Evolutionary conservation across 2,329 filamentous ascomycete genomes (phyloP), one percentile per base, ranked within the genome.

Genomic region (Neonectria punicea): DNA sequence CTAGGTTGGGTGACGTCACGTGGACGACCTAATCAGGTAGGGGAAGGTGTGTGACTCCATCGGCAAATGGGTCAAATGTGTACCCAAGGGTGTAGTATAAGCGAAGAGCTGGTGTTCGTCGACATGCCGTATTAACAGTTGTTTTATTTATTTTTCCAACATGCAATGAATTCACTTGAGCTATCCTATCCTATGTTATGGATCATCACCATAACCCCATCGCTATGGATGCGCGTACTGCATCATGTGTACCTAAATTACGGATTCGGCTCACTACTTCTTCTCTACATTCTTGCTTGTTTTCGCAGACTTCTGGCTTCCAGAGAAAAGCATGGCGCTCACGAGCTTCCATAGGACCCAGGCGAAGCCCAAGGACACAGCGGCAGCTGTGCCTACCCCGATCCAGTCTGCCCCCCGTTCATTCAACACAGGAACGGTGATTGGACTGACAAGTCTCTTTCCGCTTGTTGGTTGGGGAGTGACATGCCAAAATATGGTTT

Each of bases 401-500:
- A 87, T 79, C 75, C 83, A 85, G 16, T 76, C 75, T 3, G 82
- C 80, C 18, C 82, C 81, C 30, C 83, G 80, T 44, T 88, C 76
- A 67, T 88, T 84, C 65, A 93, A 79, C 4, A 93, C 91, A 0
- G 92, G 92, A 5, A 93, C 89, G 2, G 80, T 80, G 28, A 93
- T 74, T 5, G 78, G 75, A 74, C 87, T 89, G 53, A 86, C 80
- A 22, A 93, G 79, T 53, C 75, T 76, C 34, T 72, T 71, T 8
- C 74, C 73, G 1, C 58, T 70, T 32, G 70, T 60, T 2, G 85
- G 77, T n/a, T 74, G 74, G 1, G 91, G 90, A 39, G 84, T 81
- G 2, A 92, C 78, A 76, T 98, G 93, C 85, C 94, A 97, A 76
- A 97, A 98, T 75, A 93, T 85, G 0, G 93, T 97, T 54, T 88